Conservation (phyloP, 495 filamentous ascomycete genomes). For the Staphylotrichum longicolle region DNA sequence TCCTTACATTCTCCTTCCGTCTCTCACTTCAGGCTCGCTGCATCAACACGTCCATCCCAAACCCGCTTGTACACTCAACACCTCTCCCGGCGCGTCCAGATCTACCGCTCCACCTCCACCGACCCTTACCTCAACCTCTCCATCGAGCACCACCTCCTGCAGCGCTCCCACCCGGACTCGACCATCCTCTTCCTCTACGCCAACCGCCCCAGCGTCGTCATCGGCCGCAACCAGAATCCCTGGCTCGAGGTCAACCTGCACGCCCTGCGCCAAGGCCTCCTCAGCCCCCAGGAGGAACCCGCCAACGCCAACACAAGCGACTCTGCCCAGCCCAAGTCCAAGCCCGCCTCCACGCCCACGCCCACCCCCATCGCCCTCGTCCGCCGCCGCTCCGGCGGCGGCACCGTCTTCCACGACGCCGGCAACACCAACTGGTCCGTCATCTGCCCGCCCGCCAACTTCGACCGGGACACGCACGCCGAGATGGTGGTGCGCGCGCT, state of each 20-base stretch:
- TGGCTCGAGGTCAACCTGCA: conserved; percentile 85
- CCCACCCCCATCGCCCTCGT: conserved; percentile 55
- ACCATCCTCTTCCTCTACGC: conserved; percentile 81
- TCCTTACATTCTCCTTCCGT: not conserved
- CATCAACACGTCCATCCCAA: not conserved
- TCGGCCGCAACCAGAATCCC: conserved; percentile 96
- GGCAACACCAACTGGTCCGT: conserved; percentile 94
- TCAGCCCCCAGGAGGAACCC: not conserved
- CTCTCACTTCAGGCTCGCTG: not conserved
- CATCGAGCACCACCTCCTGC: conserved; percentile 88
- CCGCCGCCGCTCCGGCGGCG: conserved; percentile 80
- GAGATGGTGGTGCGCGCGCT: conserved; percentile 86
- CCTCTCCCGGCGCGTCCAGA: conserved; percentile 40
- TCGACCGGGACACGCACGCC: conserved; percentile 83
- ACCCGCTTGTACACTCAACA: conserved; percentile 5
- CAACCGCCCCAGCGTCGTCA: conserved; percentile 80
- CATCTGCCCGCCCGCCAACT: conserved; percentile 69
- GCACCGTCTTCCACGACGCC: conserved; percentile 87
- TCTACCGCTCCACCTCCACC: conserved; percentile 71
- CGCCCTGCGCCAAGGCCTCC: conserved; percentile 42
- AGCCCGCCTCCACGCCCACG: not conserved
- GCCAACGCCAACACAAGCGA: not conserved
- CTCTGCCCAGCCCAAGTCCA: too few relatives aligned
- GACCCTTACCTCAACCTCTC: conserved; percentile 91
- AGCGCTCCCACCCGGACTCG: conserved; percentile 65